Base-by-base conservation (phyloP, 176 grass and related monocot genomes). In the Alopecurus myosuroides region DNA sequence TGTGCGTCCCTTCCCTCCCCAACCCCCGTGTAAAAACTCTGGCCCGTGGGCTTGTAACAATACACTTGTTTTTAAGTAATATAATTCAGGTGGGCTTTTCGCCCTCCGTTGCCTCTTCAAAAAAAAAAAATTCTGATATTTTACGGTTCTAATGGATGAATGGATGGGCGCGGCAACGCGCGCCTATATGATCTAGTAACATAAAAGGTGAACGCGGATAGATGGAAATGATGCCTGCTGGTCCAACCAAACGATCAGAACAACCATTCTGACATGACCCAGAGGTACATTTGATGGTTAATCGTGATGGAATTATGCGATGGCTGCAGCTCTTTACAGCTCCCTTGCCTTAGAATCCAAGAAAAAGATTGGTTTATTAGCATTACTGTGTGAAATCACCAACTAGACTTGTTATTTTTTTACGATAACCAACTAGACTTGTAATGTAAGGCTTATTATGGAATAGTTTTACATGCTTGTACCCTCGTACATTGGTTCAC, bases 331-430 rank as follows among this genome's bases (percentile, higher is more conserved):
- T 79, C 69, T 70, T 85, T 85, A 82, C 77, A 91, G 66, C 53
- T 90, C 75, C 45, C 76, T 80, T 90, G 30, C 26, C 84, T 87
- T 90, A 52, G 45, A 87, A 87, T 65, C 53, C 53, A 86, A 82
- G 79, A 36, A 67, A 83, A 39, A 25, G 22, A 39, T 44, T 18
- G 28, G 39, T 52, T 71, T 53, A 77, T 70, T 48, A 28, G 34
- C 36, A 48, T 20, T 44, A 48, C 55, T 44, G 28, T 56, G 31
- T 51, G 41, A 50, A n/a, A 76, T 61, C 70, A 85, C 77, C 81
- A 65, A 74, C 89, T 37, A 71, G 31, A 15, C 67, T 87, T 87
- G 30, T 76, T n/a, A n/a, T n/a, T n/a, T n/a, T n/a, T n/a, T n/a
- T n/a, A n/a, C n/a, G n/a, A 76, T 61, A 61, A 85, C 77, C 81